Base-by-base conservation (phyloP, 2,329 filamentous ascomycete genomes). In the Metarhizium anisopliae region DNA sequence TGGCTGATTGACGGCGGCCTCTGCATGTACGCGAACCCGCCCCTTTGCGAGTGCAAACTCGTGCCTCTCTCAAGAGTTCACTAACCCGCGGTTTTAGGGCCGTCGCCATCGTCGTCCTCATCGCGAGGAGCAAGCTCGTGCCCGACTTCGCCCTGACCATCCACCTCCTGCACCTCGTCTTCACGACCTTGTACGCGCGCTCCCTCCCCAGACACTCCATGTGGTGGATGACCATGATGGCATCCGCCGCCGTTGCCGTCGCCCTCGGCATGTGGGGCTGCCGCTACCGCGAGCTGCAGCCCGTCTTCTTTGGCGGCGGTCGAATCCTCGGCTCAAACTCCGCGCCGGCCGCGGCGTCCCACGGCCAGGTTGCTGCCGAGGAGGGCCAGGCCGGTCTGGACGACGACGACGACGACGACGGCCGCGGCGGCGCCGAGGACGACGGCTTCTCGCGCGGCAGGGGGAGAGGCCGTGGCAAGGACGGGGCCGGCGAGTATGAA, bases 91-190 rank as follows among this genome's bases (percentile, higher is more conserved):
- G 4, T 52, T 20, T 6, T 45, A 97, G 93, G 68, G 84, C 90
- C 47, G 83, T 95, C 57, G 88, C 90, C 47, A 86, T 96, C 56
- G 83, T 96, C 52, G 74, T 93, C 54, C 77, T 97, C 56, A 84
- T 99, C 62, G 85, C 87, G 20, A 90, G 94, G 59, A 94, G 88
- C 51, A 97, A 97, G 71, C 87, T 97, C 58, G 89, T 97, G 52
- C 90, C 90, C 62, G 94, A 99, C 73, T 99, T 97, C 70, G 89
- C 90, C 36, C 76, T 96, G 29, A 96, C 93, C 2, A 81, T 96
- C 18, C 90, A 95, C 74, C 81, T 89, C 68, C 76, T 96, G 47
- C 89, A 96, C 69, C 81, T 96, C 54, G 60, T 94, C 64, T 71
- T 90, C 64, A 89, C 89, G 32, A 86, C 85, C 20, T 69, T 96